Evolutionary conservation across 2,329 filamentous ascomycete species (phyloP).

Genomic region (Venturiaceae sp.): DNA sequence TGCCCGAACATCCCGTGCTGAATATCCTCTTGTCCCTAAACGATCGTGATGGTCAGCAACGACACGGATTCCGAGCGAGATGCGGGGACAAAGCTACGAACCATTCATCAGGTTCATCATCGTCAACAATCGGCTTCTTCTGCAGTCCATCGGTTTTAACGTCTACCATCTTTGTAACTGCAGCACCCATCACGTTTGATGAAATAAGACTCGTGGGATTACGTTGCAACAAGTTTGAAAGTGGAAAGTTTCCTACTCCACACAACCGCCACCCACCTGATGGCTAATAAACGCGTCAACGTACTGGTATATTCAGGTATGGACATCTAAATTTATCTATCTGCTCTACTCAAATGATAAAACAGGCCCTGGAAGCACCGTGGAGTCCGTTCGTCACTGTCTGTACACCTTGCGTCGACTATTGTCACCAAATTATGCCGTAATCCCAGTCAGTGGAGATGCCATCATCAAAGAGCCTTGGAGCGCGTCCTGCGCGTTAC

Average conservation of each 20-base stretch:
- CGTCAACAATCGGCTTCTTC: conserved; percentile 40
- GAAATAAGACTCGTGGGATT: not conserved
- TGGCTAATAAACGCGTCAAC: conserved; percentile 68
- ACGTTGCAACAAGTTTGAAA: not conserved
- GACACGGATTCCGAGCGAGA: not conserved
- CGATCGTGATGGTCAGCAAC: conserved; percentile 9
- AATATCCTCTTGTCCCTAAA: conserved; percentile 93
- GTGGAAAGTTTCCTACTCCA: not conserved
- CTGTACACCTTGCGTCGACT: conserved; percentile 78
- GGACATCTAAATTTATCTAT: conserved; percentile 9
- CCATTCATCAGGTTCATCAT: conserved; percentile 95
- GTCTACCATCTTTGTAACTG: conserved; percentile 2
- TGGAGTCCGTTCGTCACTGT: conserved; percentile 83
- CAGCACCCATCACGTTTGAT: not conserved
- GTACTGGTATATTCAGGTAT: conserved; percentile 86
- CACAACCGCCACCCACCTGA: conserved; percentile 20
- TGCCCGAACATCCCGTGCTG: conserved; percentile 89
- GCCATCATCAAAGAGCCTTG: conserved; percentile 86
- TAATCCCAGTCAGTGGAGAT: conserved; percentile 71
- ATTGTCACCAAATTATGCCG: conserved; percentile 83
- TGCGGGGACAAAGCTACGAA: conserved; percentile 36
- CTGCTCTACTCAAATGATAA: not conserved
- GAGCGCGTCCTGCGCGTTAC: conserved; percentile 73
- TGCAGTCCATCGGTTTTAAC: conserved; percentile 18
- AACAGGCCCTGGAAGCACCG: conserved; percentile 71